Evolutionary conservation across 1,284 basidiomycete genomes (phyloP).

Genomic region (Phaffia rhodozyma): DNA sequence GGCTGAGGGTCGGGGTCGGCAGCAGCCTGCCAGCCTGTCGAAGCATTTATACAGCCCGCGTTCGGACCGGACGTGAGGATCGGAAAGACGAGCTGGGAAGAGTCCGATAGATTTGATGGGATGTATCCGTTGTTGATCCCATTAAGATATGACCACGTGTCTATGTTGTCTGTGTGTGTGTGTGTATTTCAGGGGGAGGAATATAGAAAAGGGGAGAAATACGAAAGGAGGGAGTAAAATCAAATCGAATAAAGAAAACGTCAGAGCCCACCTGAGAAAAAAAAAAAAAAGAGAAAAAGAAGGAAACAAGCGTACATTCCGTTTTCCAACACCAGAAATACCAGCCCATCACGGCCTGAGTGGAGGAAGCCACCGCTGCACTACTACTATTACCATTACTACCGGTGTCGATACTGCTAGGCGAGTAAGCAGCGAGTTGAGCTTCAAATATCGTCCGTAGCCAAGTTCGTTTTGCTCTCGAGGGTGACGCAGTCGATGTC

Average conservation of each 20-base stretch:
- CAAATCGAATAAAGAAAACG: not conserved
- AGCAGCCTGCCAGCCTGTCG: too few species aligned
- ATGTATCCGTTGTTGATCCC: slow-evolving; percentile 27
- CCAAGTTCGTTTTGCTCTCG: slow-evolving; percentile 29
- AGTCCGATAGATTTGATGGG: slow-evolving; percentile 26
- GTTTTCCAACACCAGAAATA: slow-evolving; percentile 29
- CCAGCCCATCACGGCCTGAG: slow-evolving; percentile 24
- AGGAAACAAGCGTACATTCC: not conserved
- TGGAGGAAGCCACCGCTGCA: not conserved
- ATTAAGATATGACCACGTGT: slow-evolving; percentile 25
- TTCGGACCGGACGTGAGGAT: slow-evolving; percentile 20
- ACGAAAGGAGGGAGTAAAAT: not conserved
- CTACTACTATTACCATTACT: too few species aligned
- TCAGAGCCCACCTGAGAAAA: too few species aligned
- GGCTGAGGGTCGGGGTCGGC: too few species aligned
- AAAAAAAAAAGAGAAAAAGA: not conserved
- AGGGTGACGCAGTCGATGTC: slow-evolving; percentile 16
- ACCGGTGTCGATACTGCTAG: slow-evolving; percentile 8
- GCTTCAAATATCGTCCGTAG: slow-evolving; percentile 28
- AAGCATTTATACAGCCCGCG: slow-evolving; percentile 27
- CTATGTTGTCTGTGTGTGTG: slow-evolving; percentile 21
- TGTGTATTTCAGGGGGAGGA: too few species aligned
- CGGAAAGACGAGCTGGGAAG: slow-evolving; percentile 26
- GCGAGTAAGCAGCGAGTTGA: slow-evolving; percentile 28
- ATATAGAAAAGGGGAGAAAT: too few species aligned